Conservation (phyloP, 2,329 filamentous ascomycete genomes). For the Scedosporium aurantiacum region DNA sequence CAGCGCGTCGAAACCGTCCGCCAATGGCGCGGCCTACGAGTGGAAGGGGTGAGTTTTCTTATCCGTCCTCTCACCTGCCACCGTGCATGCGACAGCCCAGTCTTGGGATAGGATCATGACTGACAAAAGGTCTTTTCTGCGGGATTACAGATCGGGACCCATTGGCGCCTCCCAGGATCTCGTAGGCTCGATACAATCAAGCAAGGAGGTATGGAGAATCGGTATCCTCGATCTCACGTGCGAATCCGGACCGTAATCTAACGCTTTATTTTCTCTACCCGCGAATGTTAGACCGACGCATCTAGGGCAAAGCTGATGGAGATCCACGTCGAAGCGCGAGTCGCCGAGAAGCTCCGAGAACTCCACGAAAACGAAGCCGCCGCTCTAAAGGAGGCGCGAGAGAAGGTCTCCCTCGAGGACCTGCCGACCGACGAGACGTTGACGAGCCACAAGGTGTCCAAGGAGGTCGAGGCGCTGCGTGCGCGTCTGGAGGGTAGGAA, state of each 20-base stretch:
- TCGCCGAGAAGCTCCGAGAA: conserved; percentile 72
- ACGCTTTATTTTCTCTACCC: not conserved
- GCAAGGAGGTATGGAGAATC: conserved; percentile 58
- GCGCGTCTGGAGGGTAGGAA: conserved; percentile 50
- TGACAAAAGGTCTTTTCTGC: not conserved
- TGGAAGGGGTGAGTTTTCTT: conserved; percentile 46
- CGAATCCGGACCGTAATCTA: not conserved
- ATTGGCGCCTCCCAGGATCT: conserved; percentile 65
- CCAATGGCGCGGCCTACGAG: conserved; percentile 12
- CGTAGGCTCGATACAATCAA: conserved; percentile 72
- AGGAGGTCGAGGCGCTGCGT: conserved; percentile 48
- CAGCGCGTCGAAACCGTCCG: conserved; percentile 40
- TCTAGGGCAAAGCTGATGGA: conserved; percentile 76
- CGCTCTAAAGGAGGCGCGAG: conserved; percentile 57
- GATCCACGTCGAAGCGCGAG: conserved; percentile 78
- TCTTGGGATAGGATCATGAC: not conserved
- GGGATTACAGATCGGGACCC: conserved; percentile 20
- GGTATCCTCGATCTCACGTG: not conserved
- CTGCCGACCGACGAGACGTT: conserved; percentile 28
- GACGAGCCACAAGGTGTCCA: conserved; percentile 37
- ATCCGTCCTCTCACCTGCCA: not conserved
- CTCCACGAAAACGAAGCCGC: conserved; percentile 61
- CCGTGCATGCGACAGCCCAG: not conserved
- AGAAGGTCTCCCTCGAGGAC: conserved; percentile 51
- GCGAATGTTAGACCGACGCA: conserved; percentile 60